Evolutionary conservation across 2,329 filamentous ascomycete species (phyloP).

Genomic region (Daldinia eschscholtzii): DNA sequence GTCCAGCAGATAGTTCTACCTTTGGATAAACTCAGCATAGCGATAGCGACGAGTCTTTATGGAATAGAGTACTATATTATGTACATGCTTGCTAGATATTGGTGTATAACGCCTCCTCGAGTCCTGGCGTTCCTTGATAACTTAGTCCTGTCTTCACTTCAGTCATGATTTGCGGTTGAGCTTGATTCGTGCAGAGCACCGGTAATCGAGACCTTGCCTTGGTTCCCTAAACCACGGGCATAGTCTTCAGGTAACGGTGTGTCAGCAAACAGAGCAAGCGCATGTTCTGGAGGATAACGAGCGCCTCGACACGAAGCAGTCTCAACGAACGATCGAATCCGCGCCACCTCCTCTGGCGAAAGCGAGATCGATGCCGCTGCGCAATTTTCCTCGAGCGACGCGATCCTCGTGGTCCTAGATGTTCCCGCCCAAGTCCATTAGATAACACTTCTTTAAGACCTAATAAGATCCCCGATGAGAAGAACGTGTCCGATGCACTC

Average conservation of each 20-base stretch:
- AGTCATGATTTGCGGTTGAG: neutral
- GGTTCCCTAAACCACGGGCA: neutral
- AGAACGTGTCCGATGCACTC: constrained; percentile 7
- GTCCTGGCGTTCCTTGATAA: too few relatives aligned
- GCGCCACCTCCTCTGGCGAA: constrained; percentile 47
- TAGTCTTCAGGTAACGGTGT: constrained; percentile 28
- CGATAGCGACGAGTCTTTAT: constrained; percentile 13
- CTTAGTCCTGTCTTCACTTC: neutral
- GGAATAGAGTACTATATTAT: neutral
- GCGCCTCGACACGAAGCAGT: constrained; percentile 33
- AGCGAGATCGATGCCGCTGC: constrained; percentile 48
- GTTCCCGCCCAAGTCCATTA: neutral
- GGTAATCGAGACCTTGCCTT: neutral
- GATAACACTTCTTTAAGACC: neutral
- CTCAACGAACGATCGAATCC: constrained; percentile 50
- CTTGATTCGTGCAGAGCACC: constrained; percentile 11
- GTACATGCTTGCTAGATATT: neutral
- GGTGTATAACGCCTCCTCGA: neutral
- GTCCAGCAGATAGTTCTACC: neutral
- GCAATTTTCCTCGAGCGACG: constrained; percentile 45
- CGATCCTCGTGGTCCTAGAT: constrained; percentile 34
- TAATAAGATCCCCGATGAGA: too few relatives aligned
- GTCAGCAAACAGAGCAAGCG: constrained; percentile 36
- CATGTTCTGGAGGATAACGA: constrained; percentile 30
- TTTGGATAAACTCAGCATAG: constrained; percentile 33